Base-by-base conservation (phyloP, 371 early-diverging fungal genomes). In the Mucor lusitanicus region DNA sequence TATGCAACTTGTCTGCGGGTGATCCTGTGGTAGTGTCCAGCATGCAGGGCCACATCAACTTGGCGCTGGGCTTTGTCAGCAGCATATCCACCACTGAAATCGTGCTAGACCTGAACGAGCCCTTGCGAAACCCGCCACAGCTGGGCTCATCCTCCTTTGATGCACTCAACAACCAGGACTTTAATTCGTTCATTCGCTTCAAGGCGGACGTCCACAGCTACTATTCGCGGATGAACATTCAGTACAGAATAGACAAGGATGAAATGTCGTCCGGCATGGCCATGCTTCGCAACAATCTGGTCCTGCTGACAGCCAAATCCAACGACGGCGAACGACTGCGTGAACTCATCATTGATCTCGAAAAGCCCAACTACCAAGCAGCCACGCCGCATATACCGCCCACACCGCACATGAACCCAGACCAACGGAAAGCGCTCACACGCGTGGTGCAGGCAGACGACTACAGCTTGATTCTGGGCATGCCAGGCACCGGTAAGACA, bases 401-500 rank as follows among this genome's bases (percentile, higher is more conserved):
- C 27, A 59, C 61, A 33, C 42, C 63, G 0, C 12, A 70, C 21
- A 55, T 95, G 54, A 94, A 95, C 68, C 61, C 72, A n/a, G 91
- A 92, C 64, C 94, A 94, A 66, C 70, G 75, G 54, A 61, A 58
- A 0, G 92, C 92, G 0, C 65, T 93, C 3, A 76, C 86, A 9
- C 84, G 80, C 13, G 89, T 90, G 15, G 13, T 90, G 46, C 73
- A 85, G 67, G 94, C 94, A 0, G 67, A 89, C 42, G 97, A 99
- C 68, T 99, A 98, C 74, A 85, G 92, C 8, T 77, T 99, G 55
- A 92, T 99, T 25, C 83, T 99, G 39, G 99, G 99, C 21, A 98
- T 99, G 98, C 99, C 99, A 0, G 99, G 99, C 2, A 98, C 99
- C 0, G 99, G 99, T 27, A 99, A 99, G 75, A 97, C 96, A 0